Conservation (phyloP, 345 rosid genomes). For the Populus ilicifolia region DNA sequence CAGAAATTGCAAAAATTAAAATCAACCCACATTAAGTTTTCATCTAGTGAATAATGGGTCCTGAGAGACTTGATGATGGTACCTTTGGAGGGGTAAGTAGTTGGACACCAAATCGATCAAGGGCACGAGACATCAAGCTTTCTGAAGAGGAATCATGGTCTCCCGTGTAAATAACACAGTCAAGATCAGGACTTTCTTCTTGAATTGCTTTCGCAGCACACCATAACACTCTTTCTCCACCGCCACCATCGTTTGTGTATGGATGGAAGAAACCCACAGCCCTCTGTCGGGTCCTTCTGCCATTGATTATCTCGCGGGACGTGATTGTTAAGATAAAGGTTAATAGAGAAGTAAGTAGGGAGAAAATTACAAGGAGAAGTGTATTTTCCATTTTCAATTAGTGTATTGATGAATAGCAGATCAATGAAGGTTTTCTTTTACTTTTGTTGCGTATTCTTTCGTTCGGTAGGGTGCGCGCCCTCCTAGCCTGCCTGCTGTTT, state of each 20-base stretch:
- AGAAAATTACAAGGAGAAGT: neutral
- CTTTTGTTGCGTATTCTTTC: neutral
- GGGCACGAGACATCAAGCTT: conserved; percentile 56
- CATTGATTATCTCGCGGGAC: conserved; percentile 29
- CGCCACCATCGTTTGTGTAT: conserved; percentile 93
- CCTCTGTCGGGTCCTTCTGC: conserved; percentile 35
- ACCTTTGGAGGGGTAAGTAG: conserved; percentile 73
- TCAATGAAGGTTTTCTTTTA: neutral
- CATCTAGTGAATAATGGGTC: neutral
- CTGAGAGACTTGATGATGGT: neutral
- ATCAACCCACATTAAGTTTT: neutral
- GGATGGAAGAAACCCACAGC: conserved; percentile 94
- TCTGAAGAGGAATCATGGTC: conserved; percentile 69
- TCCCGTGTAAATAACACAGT: conserved; percentile 68
- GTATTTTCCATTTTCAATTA: conserved; percentile 3
- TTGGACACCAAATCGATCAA: conserved; percentile 77
- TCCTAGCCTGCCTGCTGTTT: neutral
- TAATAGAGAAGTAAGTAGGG: conserved; percentile 34
- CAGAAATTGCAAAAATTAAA: neutral
- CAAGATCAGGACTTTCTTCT: conserved; percentile 63
- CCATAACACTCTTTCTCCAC: conserved; percentile 97
- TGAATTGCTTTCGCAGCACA: conserved; percentile 90
- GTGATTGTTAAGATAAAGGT: conserved; percentile 38
- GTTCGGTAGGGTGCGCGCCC: too few species aligned
- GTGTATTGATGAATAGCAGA: too few species aligned